These are phyloP conservation scores for Cryptosporidium bovis DNA, from an alignment of 169 alveolate species.

Conservation along the genomic window DNA sequence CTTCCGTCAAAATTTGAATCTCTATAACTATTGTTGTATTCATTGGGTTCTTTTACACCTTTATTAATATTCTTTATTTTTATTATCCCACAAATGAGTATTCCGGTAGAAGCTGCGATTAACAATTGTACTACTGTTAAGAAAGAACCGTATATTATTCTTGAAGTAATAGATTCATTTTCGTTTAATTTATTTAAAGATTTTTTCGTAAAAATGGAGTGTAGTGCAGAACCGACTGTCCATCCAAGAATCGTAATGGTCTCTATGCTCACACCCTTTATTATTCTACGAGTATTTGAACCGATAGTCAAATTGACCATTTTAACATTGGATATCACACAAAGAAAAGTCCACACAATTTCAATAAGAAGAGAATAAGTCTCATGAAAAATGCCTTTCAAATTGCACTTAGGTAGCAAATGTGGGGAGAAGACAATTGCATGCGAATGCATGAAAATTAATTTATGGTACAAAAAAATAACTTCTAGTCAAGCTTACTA, in stretches of 20 bases:
- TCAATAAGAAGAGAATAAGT: neutral
- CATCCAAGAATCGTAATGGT: conserved; percentile 62
- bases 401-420: neutral
- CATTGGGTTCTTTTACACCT: neutral
- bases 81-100: conserved; percentile 34
- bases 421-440: conserved; percentile 43
- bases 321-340: neutral
- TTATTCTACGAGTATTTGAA: conserved; percentile 11
- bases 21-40: neutral
- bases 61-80: neutral
- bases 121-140: conserved; percentile 44
- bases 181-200: conserved; percentile 20
- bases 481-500: conserved; percentile 48
- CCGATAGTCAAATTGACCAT: conserved; percentile 25
- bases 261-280: conserved; percentile 37
- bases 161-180: conserved; percentile 46
- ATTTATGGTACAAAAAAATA: neutral
- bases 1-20: conserved; percentile 38
- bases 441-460: conserved; percentile 25
- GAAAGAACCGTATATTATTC: conserved; percentile 52
- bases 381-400: neutral
- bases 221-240: conserved; percentile 71
- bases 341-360: neutral
- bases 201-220: conserved; percentile 63
- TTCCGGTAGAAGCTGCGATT: conserved; percentile 59